Evolutionary conservation across 768 basidiomycete species (phyloP), one percentile per base, ranked within the genome.

Genomic region (Leccinum imitatum): DNA sequence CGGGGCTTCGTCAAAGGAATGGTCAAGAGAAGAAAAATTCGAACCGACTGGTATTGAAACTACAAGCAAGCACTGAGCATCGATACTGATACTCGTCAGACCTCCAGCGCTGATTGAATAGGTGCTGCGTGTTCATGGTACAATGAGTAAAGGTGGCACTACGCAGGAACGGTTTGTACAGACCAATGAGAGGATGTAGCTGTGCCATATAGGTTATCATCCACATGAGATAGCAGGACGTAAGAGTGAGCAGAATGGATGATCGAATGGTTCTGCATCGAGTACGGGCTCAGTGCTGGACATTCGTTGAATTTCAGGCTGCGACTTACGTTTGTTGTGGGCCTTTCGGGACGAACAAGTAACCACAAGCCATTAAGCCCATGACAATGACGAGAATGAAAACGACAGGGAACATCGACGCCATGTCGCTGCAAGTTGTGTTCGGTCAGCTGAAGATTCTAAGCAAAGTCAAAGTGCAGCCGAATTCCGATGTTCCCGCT

Each of bases 161-260:
- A 15, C 33, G 9, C 11, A 23, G 14, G 3, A 46, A 31, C 11
- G 4, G 0, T 15, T 13, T 39, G n/a, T n/a, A 76, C 85, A 62
- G 64, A 95, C 95, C 77, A 69, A 96, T 87, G 54, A 98, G 81
- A 39, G 95, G 95, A 70, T 98, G 87, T 54, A 97, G 74, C 71
- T 98, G 95, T 1, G 95, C 94, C 72, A 97, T 81, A 76, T 96
- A 98, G n/a, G 95, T 95, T 69, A 96, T 85, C 78, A 89, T 89
- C 95, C 95, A 98, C 87, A 98, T 88, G 67, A 98, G 84, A 78
- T 95, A 98, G 76, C 92, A 95, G 57, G 84, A 89, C 3, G 85
- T 78, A 17, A 98, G 75, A 3, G 91, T 83, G 62, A 98, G 83
- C 77, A 93, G 80, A 52, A 93, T 70, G 62, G 82, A 83, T 2